A percentile compares a stretch with the other conserved stretches of the same genome.
These are phyloP conservation scores for Bipolaris sorokiniana DNA, from an alignment of 2,329 filamentous ascomycete species.

Conservation along the genomic window DNA sequence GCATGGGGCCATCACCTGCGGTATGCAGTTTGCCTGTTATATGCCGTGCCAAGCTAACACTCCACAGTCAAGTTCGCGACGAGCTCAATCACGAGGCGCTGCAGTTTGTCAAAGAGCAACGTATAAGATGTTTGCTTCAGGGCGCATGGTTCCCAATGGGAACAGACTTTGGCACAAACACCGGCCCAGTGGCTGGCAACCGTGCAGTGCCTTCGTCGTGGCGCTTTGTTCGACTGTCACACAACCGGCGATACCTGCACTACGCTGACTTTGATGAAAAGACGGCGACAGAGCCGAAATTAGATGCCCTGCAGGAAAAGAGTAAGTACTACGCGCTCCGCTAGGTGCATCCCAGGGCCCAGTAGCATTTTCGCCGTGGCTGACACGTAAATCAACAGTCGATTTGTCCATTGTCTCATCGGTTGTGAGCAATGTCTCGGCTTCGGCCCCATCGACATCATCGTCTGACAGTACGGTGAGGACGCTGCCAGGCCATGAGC, in stretches of 20 bases:
- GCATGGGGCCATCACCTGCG: constrained; percentile 90
- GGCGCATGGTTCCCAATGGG: constrained; percentile 82
- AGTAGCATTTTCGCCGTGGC: constrained; percentile 30
- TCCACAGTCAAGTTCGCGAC: constrained; percentile 75
- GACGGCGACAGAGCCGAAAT: constrained; percentile 67
- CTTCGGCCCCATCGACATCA: constrained; percentile 59
- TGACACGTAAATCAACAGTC: constrained; percentile 55
- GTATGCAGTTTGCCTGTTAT: constrained; percentile 33
- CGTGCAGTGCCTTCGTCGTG: constrained; percentile 63
- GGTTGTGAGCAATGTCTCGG: constrained; percentile 90
- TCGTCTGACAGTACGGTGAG: constrained; percentile 58
- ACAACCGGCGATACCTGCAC: constrained; percentile 88
- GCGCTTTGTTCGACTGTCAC: constrained; percentile 86
- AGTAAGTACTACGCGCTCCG: constrained; percentile 52
- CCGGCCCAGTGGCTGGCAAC: constrained; percentile 52
- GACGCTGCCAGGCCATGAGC: constrained; percentile 36
- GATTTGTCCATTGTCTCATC: constrained; percentile 88
- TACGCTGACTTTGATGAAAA: constrained; percentile 81
- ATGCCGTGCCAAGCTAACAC: constrained; percentile 28
- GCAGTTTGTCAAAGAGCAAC: constrained; percentile 96
- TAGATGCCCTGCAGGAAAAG: constrained; percentile 78
- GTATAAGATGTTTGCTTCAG: constrained; percentile 84
- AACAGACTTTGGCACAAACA: constrained; percentile 59
- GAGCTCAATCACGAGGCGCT: constrained; percentile 89
- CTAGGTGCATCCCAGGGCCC: background rate